Conservation (phyloP, 2,329 filamentous ascomycete genomes). For the Colletotrichum gloeosporioides region DNA sequence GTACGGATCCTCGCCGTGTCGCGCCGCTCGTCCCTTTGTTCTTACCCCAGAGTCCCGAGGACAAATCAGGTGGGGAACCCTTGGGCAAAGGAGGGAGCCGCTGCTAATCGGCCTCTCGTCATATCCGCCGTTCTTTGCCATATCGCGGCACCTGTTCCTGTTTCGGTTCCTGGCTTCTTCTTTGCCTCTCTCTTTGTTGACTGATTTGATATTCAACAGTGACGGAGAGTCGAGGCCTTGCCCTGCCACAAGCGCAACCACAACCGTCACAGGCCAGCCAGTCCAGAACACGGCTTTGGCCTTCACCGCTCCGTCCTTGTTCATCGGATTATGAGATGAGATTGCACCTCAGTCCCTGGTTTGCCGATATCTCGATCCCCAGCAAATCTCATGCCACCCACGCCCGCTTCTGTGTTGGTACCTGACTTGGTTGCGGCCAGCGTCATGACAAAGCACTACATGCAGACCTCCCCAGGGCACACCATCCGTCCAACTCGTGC, state of each 20-base stretch:
- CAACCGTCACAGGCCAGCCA: neutral
- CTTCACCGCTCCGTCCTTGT: neutral
- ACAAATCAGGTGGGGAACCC: neutral
- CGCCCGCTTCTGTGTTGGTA: neutral
- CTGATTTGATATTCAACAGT: neutral
- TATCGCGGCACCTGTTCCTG: neutral
- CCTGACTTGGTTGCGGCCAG: slow-evolving; percentile 15
- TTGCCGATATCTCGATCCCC: slow-evolving; percentile 11
- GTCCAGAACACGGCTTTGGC: neutral
- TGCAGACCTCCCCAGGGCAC: neutral
- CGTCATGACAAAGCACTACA: slow-evolving; percentile 5
- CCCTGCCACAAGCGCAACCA: neutral
- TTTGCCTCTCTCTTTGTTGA: slow-evolving; percentile 10
- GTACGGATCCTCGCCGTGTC: neutral
- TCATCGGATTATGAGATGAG: neutral
- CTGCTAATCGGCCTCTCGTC: neutral
- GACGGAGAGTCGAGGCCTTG: neutral
- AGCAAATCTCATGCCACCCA: neutral
- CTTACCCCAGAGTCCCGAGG: slow-evolving; percentile 7
- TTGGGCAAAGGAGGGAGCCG: neutral
- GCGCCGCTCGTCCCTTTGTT: slow-evolving; percentile 6
- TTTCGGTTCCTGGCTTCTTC: neutral
- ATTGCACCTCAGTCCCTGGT: neutral
- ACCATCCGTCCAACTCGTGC: neutral
- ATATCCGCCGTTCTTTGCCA: neutral